Evolutionary conservation across 2,329 filamentous ascomycete species (phyloP).

Genomic region (Cladobotryum mycophilum): DNA sequence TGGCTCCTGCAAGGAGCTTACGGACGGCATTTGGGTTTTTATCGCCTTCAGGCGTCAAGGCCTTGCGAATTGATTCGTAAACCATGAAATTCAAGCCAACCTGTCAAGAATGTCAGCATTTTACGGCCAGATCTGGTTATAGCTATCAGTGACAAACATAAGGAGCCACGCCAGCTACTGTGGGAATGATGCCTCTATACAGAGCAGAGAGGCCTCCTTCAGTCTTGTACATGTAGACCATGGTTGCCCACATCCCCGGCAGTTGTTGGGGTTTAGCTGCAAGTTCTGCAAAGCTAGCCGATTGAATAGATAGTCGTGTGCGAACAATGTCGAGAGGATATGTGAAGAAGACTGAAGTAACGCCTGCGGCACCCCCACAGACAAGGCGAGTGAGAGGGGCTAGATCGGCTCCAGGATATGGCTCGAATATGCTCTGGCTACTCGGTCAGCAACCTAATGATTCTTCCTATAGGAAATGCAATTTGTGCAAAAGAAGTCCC

Average conservation of each 20-base stretch:
- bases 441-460: background rate
- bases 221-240: constrained; percentile 78
- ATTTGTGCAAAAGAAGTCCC: background rate
- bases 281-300: constrained; percentile 84
- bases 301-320: constrained; percentile 92
- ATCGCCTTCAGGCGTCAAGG: constrained; percentile 81
- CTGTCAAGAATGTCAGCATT: constrained; percentile 35
- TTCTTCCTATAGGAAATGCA: background rate
- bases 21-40: constrained; percentile 71
- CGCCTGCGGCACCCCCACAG: constrained; percentile 88
- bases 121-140: background rate
- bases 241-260: constrained; percentile 86
- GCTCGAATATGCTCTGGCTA: constrained; percentile 64
- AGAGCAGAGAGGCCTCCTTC: constrained; percentile 81
- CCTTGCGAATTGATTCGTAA: constrained; percentile 81
- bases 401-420: constrained; percentile 66
- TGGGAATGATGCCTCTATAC: constrained; percentile 93
- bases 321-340: constrained; percentile 98
- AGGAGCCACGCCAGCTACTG: constrained; percentile 88
- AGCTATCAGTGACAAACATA: constrained; percentile 55
- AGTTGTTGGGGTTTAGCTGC: constrained; percentile 58
- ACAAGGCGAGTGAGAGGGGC: constrained; percentile 67
- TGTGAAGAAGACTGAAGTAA: constrained; percentile 91
- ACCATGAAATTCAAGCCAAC: constrained; percentile 98
- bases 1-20: constrained; percentile 82